These are phyloP conservation scores for Lichina pygmaea DNA, from an alignment of 495 filamentous ascomycete species.

Conservation along the genomic window DNA sequence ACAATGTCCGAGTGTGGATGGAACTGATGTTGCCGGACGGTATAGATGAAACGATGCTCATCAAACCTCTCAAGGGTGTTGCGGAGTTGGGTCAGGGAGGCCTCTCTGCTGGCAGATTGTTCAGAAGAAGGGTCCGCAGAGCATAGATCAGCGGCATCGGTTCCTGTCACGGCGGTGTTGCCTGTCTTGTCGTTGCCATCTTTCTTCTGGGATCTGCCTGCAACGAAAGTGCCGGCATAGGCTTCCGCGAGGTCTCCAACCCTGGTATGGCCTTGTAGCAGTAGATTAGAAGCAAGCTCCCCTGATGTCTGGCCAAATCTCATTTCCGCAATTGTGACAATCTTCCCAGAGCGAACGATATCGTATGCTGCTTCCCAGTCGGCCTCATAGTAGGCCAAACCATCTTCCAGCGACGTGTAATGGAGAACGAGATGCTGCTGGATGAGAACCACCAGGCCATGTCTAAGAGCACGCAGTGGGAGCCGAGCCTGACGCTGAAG, in stretches of 20 bases:
- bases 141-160: no score
- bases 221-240: slow-evolving; percentile 14
- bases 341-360: slow-evolving; percentile 54
- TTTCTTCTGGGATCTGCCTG: background rate
- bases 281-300: slow-evolving; percentile 41
- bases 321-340: slow-evolving; percentile 44
- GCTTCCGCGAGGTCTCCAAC: slow-evolving; percentile 35
- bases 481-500: slow-evolving; percentile 42
- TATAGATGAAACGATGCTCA: no score
- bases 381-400: slow-evolving; percentile 51
- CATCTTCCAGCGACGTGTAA: slow-evolving; percentile 32
- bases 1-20: no score
- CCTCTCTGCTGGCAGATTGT: no score
- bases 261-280: slow-evolving; percentile 51
- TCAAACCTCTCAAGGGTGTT: no score
- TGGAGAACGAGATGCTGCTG: slow-evolving; percentile 72
- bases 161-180: no score
- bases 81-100: no score
- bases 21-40: no score
- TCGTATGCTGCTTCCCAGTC: slow-evolving; percentile 49
- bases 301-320: slow-evolving; percentile 43
- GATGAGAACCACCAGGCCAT: slow-evolving; percentile 58
- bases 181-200: background rate
- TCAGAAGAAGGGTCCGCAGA: no score
- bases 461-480: slow-evolving; percentile 35